These are phyloP conservation scores for Uronychia setigera DNA, from an alignment of 73 alveolate species.

Conservation along the genomic window DNA sequence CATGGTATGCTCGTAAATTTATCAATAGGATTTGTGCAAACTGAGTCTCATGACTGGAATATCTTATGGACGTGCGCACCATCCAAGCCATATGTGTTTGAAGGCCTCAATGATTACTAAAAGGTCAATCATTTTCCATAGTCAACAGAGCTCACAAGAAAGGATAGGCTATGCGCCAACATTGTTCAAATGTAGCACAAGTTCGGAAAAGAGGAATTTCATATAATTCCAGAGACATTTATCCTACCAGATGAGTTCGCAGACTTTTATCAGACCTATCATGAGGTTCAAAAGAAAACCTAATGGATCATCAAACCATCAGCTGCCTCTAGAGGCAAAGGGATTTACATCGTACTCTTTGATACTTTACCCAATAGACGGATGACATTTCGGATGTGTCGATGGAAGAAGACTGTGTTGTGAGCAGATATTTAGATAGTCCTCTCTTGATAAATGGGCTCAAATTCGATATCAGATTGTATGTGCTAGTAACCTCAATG, in stretches of 20 bases:
- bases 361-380: background rate
- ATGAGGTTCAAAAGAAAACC: slow-evolving; percentile 55
- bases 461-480: slow-evolving; percentile 83
- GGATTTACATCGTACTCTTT: slow-evolving; percentile 69
- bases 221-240: slow-evolving; percentile 76
- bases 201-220: slow-evolving; percentile 58
- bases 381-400: slow-evolving; percentile 73
- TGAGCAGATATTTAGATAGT: slow-evolving; percentile 77
- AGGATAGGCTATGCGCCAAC: slow-evolving; percentile 74
- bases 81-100: slow-evolving; percentile 50
- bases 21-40: slow-evolving; percentile 32
- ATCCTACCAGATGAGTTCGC: slow-evolving; percentile 84
- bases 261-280: slow-evolving; percentile 63
- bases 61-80: slow-evolving; percentile 57
- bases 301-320: slow-evolving; percentile 81
- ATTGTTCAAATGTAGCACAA: slow-evolving; percentile 61
- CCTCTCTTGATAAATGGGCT: slow-evolving; percentile 82
- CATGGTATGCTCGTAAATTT: background rate
- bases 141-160: slow-evolving; percentile 79
- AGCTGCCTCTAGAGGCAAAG: slow-evolving; percentile 82
- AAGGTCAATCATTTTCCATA: slow-evolving; percentile 81
- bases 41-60: slow-evolving; percentile 52
- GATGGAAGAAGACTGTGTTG: slow-evolving; percentile 69
- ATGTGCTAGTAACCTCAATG: slow-evolving; percentile 81
- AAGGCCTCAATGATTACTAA: slow-evolving; percentile 72